Evolutionary conservation across 805 yeast genomes (phyloP).

Genomic region (Blastobotrys chiropterorum): DNA sequence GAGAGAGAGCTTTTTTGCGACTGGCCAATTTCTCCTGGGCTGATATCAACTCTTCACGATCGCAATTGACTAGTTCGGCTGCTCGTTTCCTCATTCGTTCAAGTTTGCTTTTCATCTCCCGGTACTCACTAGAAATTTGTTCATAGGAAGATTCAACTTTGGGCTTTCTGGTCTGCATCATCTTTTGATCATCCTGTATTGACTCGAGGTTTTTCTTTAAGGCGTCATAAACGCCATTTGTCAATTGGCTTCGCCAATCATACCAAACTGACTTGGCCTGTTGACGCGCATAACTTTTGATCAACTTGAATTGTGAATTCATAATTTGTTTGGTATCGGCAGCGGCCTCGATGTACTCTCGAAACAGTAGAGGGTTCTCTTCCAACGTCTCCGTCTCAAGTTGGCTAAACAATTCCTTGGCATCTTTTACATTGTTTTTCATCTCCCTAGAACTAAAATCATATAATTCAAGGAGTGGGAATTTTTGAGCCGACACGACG

Average conservation of each 20-base stretch:
- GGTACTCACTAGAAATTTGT: slow-evolving; percentile 13
- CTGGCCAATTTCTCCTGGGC: slow-evolving; percentile 14
- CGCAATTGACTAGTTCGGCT: slow-evolving; percentile 13
- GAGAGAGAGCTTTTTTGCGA: slow-evolving; percentile 10
- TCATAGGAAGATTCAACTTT: slow-evolving; percentile 7
- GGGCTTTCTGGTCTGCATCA: not conserved
- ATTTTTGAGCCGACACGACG: slow-evolving; percentile 35
- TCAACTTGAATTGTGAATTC: slow-evolving; percentile 43
- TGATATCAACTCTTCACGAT: slow-evolving; percentile 15
- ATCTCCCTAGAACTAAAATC: slow-evolving; percentile 52
- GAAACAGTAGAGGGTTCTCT: slow-evolving; percentile 45
- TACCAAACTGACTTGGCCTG: slow-evolving; percentile 56
- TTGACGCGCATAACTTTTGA: slow-evolving; percentile 46
- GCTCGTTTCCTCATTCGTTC: slow-evolving; percentile 13
- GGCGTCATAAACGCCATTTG: slow-evolving; percentile 39
- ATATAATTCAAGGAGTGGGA: slow-evolving; percentile 43
- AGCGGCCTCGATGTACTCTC: slow-evolving; percentile 40
- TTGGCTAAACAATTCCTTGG: slow-evolving; percentile 41
- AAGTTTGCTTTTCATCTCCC: slow-evolving; percentile 16
- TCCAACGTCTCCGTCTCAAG: slow-evolving; percentile 41
- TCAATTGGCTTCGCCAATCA: slow-evolving; percentile 52
- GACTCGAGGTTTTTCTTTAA: slow-evolving; percentile 18
- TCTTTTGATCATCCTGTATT: slow-evolving; percentile 18
- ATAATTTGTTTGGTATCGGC: slow-evolving; percentile 36
- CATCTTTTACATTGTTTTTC: slow-evolving; percentile 44